phyloP scores from a whole-genome alignment of 2,329 filamentous ascomycete species.

The Chaetomiaceae sp. region DNA sequence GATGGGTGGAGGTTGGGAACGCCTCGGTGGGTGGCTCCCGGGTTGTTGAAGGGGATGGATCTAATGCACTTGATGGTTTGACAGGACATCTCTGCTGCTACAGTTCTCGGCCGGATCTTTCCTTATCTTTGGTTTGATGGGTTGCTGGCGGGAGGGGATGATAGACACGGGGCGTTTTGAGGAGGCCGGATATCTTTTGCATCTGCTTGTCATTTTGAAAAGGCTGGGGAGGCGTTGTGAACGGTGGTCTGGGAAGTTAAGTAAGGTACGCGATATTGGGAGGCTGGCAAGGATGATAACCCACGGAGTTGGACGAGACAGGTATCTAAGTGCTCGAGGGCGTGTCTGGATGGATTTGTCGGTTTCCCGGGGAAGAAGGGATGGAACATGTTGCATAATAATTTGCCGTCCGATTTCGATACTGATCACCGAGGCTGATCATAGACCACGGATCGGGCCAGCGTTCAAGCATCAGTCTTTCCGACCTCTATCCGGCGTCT shows the following conservation, averaged over 20 bases:
- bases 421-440: background rate
- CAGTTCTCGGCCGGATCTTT: background rate
- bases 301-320: constrained; percentile 2
- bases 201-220: constrained; percentile 13
- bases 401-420: constrained; percentile 1
- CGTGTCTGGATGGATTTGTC: background rate
- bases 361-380: background rate
- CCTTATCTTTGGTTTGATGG: constrained; percentile 3
- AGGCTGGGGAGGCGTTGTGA: background rate
- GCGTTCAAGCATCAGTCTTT: background rate
- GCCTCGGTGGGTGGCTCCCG: background rate
- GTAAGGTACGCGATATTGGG: background rate
- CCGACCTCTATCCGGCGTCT: background rate
- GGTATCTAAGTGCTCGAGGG: background rate
- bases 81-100: background rate
- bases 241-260: background rate
- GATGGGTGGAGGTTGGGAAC: background rate
- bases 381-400: background rate
- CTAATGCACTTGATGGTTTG: background rate
- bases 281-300: constrained; percentile 1
- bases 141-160: background rate
- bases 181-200: background rate
- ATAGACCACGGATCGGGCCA: background rate
- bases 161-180: constrained; percentile 16
- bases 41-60: too few relatives aligned